These are phyloP conservation scores for Psilocybe tampanensis DNA, from an alignment of 768 basidiomycete genomes.

Conservation along the genomic window DNA sequence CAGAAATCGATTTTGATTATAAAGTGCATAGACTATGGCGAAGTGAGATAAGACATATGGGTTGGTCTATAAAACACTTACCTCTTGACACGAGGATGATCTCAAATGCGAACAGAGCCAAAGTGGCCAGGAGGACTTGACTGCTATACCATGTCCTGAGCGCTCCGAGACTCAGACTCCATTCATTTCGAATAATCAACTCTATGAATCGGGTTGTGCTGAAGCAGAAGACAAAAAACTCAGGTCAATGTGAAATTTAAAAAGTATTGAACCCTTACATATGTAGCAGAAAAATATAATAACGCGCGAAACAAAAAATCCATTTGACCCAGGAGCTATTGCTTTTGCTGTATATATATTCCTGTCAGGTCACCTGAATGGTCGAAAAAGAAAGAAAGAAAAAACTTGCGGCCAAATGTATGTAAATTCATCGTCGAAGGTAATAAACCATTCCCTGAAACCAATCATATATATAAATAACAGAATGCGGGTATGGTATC, in stretches of 20 bases:
- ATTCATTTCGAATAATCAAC: background rate
- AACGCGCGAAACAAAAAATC: slow-evolving; percentile 32
- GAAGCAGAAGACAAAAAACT: background rate
- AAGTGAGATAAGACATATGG: background rate
- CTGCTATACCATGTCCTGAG: background rate
- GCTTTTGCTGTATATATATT: slow-evolving; percentile 26
- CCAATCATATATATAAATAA: background rate
- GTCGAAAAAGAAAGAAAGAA: background rate
- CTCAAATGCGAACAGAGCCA: background rate
- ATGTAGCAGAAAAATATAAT: slow-evolving; percentile 27
- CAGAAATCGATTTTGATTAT: slow-evolving; percentile 25
- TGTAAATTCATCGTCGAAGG: slow-evolving; percentile 17
- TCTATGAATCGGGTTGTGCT: slow-evolving; percentile 11
- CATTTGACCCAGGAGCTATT: slow-evolving; percentile 34
- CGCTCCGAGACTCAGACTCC: background rate
- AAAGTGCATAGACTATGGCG: slow-evolving; percentile 32
- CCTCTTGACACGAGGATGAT: background rate
- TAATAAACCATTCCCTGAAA: slow-evolving; percentile 15
- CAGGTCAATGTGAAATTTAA: background rate
- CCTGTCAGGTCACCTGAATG: background rate
- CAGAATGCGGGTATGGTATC: background rate
- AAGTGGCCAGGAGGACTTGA: background rate
- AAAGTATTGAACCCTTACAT: slow-evolving; percentile 21
- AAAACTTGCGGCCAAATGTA: slow-evolving; percentile 17
- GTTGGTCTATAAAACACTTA: background rate